Conservation (phyloP, 2,329 filamentous ascomycete genomes). For the Fusarium oxysporum region DNA sequence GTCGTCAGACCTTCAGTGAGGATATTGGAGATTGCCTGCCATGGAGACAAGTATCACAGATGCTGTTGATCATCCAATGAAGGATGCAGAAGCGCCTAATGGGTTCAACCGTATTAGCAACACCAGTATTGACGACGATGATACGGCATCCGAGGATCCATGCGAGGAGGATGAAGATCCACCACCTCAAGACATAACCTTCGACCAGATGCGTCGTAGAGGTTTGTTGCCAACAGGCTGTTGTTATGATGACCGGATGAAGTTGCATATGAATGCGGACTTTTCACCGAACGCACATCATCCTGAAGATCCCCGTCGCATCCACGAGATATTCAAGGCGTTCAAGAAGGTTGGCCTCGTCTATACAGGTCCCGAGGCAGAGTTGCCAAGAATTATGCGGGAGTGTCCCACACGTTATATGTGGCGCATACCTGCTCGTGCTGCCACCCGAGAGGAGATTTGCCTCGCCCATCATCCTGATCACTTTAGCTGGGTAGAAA, state of each 20-base stretch:
- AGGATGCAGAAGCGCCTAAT: conserved; percentile 52
- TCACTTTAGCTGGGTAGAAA: conserved; percentile 83
- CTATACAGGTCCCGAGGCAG: conserved; percentile 67
- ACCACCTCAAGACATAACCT: conserved; percentile 53
- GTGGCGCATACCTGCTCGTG: conserved; percentile 82
- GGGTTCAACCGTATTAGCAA: conserved; percentile 33
- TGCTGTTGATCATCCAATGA: conserved; percentile 58
- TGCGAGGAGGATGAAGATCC: conserved; percentile 52
- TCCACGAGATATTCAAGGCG: conserved; percentile 91
- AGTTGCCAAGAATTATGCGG: conserved; percentile 64
- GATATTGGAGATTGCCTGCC: neutral
- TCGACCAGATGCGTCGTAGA: conserved; percentile 55
- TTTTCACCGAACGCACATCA: conserved; percentile 81
- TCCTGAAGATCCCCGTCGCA: conserved; percentile 92
- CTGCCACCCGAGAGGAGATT: conserved; percentile 84
- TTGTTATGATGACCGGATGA: conserved; percentile 96
- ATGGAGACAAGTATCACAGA: conserved; percentile 53
- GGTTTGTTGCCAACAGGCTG: conserved; percentile 76
- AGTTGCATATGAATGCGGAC: conserved; percentile 89
- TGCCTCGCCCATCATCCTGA: conserved; percentile 79
- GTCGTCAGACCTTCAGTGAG: conserved; percentile 34
- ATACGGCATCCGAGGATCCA: conserved; percentile 50
- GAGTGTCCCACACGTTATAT: conserved; percentile 70
- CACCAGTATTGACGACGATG: conserved; percentile 48
- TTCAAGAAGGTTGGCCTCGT: conserved; percentile 86